Base-by-base conservation (phyloP, 169 alveolate species). In the Ichthyophthirius multifiliis region DNA sequence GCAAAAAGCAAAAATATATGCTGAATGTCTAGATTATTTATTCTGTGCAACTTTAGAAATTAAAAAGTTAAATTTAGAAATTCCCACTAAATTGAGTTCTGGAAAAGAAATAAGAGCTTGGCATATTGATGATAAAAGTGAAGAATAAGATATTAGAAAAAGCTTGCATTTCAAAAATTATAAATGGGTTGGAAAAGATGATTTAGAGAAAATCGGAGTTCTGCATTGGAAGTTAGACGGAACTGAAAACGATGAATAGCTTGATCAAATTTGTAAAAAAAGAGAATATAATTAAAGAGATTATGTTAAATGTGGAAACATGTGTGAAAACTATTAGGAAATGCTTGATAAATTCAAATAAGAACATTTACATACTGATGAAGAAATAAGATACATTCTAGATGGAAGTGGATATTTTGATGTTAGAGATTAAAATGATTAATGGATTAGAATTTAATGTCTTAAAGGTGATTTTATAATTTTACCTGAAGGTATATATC, bases 401-500 rank as follows among this genome's bases (percentile, higher is more conserved):
- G 77, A 44, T 4, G 77, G 77, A 13, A 37, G 63, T 20, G 77
- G 77, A 18, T 67, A 37, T 23, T 67, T 67, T 39, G 77, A 67
- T 67, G 55, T 67, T 2, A 41, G 77, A 35, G 43, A 35, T 41
- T 62, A 67, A 18, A 62, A 67, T 18, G 77, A 67, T 67, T 37
- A 67, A 67, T 67, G 77, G 77, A 67, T 67, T n/a, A 41, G 77
- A 35, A 67, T 67, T 23, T 23, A 67, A 34, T 27, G 27, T 39
- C 35, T 41, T n/a, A 67, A 39, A 39, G 77, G 77, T n/a, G 77
- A 67, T 37, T n/a, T 67, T 9, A 67, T 67, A n/a, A 62, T 67
- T 16, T 44, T 67, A 35, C 77, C 77, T 39, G 77, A 67, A 67
- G 77, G 77, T 18, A 67, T 67, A 4, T 67, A 67, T 5, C 77